Evolutionary conservation across 805 yeast genomes (phyloP), one percentile per base, ranked within the genome.

Genomic region (Candida fluviatilis): DNA sequence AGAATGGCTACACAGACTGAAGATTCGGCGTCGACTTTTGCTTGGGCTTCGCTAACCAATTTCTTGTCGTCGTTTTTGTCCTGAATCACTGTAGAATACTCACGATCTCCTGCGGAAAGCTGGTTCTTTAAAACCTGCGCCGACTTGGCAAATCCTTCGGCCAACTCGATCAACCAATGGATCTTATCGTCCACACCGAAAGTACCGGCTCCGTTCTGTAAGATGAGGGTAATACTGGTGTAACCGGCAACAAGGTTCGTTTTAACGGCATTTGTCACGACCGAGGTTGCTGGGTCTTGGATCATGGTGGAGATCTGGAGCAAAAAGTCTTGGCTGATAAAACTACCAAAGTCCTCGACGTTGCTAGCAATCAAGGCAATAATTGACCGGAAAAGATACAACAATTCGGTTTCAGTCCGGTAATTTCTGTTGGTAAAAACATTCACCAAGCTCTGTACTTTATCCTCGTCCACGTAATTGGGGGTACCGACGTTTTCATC

Each of bases 121-220:
- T 60, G 61, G 29, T 49, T 53, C 30, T 51, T 49, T 41, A 62
- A 53, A 25, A 62, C 44, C 18, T 57, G 32, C 23, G 69, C 51
- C 45, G 64, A 55, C 37, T 54, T 40, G 38, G 51, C 46, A 46
- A 46, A 60, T 2, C 69, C 66, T 42, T 73, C 77, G 3, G 71
- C 65, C 5, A 69, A 45, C 31, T 73, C 75, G 41, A 73, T 44
- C 34, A 75, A 58, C 58, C 71, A 60, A 26, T 56, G 58, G 19
- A 71, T 55, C 38, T 58, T 61, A 3, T 72, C 74, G 39, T 74
- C 78, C 16, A 76, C 46, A 0, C 79, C 78, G 49, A 64, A 72
- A 31, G 72, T 66, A 13, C 76, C 71, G 2, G 77, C 60, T 3
- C 71, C 78, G 42, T 69, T 71, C 45, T 71, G 67, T 7, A 75